Percentiles rank a stretch among this genome's conserved stretches.
Evolutionary conservation across 2,329 filamentous ascomycete species (phyloP).

Genomic region (Fusarium sp.): DNA sequence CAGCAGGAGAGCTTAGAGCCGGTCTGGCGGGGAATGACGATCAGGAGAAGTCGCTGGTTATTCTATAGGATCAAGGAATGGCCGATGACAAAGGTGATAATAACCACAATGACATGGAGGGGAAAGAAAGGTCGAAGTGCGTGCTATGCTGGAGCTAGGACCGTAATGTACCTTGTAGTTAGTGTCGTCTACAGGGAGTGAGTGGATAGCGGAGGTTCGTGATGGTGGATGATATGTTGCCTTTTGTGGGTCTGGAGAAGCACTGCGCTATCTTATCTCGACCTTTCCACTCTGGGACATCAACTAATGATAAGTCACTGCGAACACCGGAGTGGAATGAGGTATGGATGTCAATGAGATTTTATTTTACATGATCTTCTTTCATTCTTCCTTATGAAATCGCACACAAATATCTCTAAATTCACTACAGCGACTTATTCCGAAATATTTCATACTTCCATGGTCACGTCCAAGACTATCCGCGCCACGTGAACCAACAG

Average conservation of each 20-base stretch:
- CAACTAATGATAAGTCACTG: slow-evolving; percentile 5
- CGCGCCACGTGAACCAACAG: slow-evolving; percentile 38
- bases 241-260: slow-evolving; percentile 11
- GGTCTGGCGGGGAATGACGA: slow-evolving; percentile 9
- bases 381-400: background rate
- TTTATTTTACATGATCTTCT: slow-evolving; percentile 1
- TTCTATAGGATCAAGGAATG: background rate
- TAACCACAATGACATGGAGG: slow-evolving; percentile 21
- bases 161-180: slow-evolving; percentile 1
- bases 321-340: slow-evolving; percentile 18
- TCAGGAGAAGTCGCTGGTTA: background rate
- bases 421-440: slow-evolving; percentile 13
- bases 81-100: slow-evolving; percentile 15
- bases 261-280: slow-evolving; percentile 33
- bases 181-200: background rate
- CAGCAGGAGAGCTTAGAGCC: slow-evolving; percentile 22
- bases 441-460: slow-evolving; percentile 15
- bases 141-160: background rate
- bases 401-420: background rate
- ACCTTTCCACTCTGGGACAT: slow-evolving; percentile 27
- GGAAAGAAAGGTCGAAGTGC: background rate
- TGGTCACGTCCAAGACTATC: slow-evolving; percentile 27
- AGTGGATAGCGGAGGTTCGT: slow-evolving; percentile 1
- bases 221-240: slow-evolving; percentile 7
- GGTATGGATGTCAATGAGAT: slow-evolving; percentile 3